Evolutionary conservation across 441 rosid species (phyloP).

Genomic region (Flueggea neowawraea): DNA sequence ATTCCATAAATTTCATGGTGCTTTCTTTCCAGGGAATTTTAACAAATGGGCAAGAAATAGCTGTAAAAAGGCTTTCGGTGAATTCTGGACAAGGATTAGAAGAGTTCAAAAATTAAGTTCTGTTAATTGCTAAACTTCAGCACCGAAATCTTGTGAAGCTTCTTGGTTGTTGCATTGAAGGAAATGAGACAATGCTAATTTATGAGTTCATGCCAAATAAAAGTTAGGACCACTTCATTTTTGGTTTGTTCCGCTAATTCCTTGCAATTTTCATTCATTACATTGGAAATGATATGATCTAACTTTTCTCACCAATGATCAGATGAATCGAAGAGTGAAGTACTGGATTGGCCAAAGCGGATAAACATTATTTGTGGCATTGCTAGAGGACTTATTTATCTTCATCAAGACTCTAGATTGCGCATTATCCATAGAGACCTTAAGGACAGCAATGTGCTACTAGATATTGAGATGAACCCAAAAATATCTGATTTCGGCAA

Average conservation of each 20-base stretch:
- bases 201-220: constrained; percentile 19
- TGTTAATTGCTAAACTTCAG: constrained; percentile 17
- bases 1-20: no score
- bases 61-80: constrained; percentile 16
- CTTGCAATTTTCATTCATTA: background rate
- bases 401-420: constrained; percentile 20
- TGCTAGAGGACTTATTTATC: constrained; percentile 20
- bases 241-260: constrained; percentile 6
- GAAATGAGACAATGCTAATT: constrained; percentile 10
- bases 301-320: background rate
- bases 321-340: constrained; percentile 13
- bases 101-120: constrained; percentile 16
- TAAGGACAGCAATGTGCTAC: constrained; percentile 12
- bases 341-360: constrained; percentile 14
- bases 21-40: constrained; percentile 7
- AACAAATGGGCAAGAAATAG: constrained; percentile 12
- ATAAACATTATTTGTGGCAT: constrained; percentile 10
- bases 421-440: constrained; percentile 20
- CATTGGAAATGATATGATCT: background rate
- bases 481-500: constrained; percentile 24
- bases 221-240: constrained; percentile 18
- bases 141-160: constrained; percentile 19
- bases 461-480: constrained; percentile 19
- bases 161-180: constrained; percentile 16
- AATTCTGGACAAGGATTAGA: constrained; percentile 14